Base-by-base conservation (phyloP, 2,329 filamentous ascomycete species). In the Sporothrix euskadiensis region DNA sequence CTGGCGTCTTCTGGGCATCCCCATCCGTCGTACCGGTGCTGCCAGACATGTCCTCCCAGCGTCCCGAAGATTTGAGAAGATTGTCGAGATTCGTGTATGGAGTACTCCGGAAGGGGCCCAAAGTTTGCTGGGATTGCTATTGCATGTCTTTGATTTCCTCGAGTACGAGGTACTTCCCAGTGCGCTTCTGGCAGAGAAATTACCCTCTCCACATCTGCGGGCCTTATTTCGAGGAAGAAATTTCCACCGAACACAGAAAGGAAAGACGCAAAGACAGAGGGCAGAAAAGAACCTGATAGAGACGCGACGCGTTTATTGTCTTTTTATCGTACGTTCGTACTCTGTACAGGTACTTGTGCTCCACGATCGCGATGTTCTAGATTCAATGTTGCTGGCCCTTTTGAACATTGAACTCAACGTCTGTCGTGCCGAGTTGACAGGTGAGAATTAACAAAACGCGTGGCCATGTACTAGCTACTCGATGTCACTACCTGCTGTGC, bases 141-240 rank as follows among this genome's bases (percentile, higher is more conserved):
- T 19, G 61, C 61, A 66, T 47, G 39, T 19, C 61, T 19, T 19
- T 59, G 30, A 63, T 39, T 41, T 22, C 19, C 10, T 66, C 61
- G 61, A 65, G 39, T 44, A 65, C 30, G n/a, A 65, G 39, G 39
- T 65, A 26, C 59, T 63, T 41, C 32, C 12, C 30, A 59, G 32
- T 19, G 8, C 32, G 39, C 26, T 49, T 68, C 14, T 52, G 22
- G 44, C 8, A 35, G 30, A 54, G 65, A 69, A 69, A 69, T 69
- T 69, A 39, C 47, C 8, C 44, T 68, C 66, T 54, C 66, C 66
- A 69, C 66, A 54, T 39, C 30, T 16, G 47, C 47, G 66, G 66
- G 47, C 30, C 30, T 54, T 69, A 35, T 68, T 12, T 52, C 30
- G 9, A 52, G 26, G 44, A 52, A 52, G 26, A 52, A 22, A 54